Evolutionary conservation across 2,329 filamentous ascomycete genomes (phyloP).

Genomic region (Aspergillus uvarum): DNA sequence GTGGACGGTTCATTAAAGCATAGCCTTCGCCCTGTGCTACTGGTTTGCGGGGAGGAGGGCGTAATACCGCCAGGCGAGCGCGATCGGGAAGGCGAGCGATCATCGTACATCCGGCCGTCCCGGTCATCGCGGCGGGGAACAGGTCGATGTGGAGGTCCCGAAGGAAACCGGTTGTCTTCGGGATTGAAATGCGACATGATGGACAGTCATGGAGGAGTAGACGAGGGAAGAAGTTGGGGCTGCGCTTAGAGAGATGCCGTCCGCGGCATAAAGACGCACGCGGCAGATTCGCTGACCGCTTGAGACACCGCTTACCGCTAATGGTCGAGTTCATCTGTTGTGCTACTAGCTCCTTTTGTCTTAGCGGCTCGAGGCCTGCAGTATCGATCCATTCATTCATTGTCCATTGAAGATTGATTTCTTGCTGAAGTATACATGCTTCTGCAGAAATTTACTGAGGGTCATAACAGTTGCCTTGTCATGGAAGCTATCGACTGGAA

Average conservation of each 20-base stretch:
- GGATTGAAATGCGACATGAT: conserved; percentile 32
- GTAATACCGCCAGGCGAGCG: conserved; percentile 45
- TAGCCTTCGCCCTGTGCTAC: conserved; percentile 31
- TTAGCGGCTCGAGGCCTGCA: too few species aligned
- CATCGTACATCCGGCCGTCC: conserved; percentile 50
- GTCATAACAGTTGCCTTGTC: too few species aligned
- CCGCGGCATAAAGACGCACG: neutral
- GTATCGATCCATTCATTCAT: too few species aligned
- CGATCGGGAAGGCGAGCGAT: conserved; percentile 42
- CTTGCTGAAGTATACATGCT: too few species aligned
- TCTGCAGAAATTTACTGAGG: too few species aligned
- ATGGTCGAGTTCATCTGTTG: too few species aligned
- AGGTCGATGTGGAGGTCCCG: conserved; percentile 24
- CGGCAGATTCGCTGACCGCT: neutral
- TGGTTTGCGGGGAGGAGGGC: conserved; percentile 45
- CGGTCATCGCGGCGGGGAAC: conserved; percentile 36
- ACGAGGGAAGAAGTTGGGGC: neutral
- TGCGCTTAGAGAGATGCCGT: neutral
- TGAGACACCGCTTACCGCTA: neutral
- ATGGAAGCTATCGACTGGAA: too few species aligned
- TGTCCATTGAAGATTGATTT: too few species aligned
- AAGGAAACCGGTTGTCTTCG: conserved; percentile 28
- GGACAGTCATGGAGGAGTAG: neutral
- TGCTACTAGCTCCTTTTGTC: too few species aligned
- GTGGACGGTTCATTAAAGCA: neutral